These are phyloP conservation scores for Exophiala spinifera DNA, from an alignment of 2,329 filamentous ascomycete species.

Conservation along the genomic window DNA sequence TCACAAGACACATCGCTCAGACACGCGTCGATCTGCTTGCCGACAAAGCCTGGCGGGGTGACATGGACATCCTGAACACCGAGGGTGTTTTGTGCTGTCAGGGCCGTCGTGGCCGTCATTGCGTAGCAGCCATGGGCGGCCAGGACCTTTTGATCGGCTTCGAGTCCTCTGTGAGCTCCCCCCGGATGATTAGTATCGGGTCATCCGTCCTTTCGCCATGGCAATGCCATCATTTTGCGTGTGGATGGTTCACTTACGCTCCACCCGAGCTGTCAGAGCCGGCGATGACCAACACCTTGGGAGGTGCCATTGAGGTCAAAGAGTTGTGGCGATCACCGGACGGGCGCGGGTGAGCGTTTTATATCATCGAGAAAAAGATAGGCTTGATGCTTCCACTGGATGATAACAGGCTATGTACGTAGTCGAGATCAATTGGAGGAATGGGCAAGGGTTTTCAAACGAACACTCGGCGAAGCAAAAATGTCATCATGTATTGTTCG, in stretches of 20 bases:
- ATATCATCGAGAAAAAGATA: too few relatives aligned
- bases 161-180: conserved; percentile 72
- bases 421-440: too few relatives aligned
- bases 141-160: conserved; percentile 93
- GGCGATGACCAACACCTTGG: conserved; percentile 73
- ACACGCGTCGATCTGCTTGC: conserved; percentile 80
- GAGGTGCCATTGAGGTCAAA: conserved; percentile 34
- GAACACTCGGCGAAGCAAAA: too few relatives aligned
- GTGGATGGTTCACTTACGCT: conserved; percentile 58
- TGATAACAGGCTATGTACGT: too few relatives aligned
- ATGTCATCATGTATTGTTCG: too few relatives aligned
- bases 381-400: too few relatives aligned
- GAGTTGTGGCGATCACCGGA: too few relatives aligned
- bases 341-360: too few relatives aligned
- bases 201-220: too few relatives aligned
- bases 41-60: conserved; percentile 73
- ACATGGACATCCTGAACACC: conserved; percentile 79
- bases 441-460: too few relatives aligned
- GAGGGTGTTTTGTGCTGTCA: conserved; percentile 93
- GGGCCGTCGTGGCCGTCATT: conserved; percentile 89
- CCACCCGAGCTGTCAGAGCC: conserved; percentile 89
- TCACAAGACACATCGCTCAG: conserved; percentile 81
- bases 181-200: too few relatives aligned
- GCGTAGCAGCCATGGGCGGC: conserved; percentile 91
- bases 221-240: too few relatives aligned